A percentile compares a stretch with the other conserved stretches of the same genome.
Evolutionary conservation across 192 early-diverging fungal species (phyloP).

Genomic region (Martensiomyces pterosporus): DNA sequence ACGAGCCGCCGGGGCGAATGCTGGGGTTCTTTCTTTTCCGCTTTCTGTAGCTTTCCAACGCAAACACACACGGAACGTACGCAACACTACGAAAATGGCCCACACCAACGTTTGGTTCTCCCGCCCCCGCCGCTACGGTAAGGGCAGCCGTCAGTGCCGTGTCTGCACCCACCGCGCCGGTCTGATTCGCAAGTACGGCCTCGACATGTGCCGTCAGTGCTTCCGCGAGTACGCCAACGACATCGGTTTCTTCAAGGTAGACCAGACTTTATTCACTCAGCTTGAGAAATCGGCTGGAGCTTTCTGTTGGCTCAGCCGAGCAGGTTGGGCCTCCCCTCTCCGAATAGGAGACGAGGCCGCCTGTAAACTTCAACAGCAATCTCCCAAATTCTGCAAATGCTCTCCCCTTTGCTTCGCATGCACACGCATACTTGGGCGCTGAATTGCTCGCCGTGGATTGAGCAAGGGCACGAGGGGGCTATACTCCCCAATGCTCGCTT

Average conservation of each 20-base stretch:
- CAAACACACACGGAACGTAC: slow-evolving; percentile 14
- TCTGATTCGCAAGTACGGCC: slow-evolving; percentile 99
- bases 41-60: slow-evolving; percentile 3
- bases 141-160: slow-evolving; percentile 98
- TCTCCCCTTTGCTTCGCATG: no score
- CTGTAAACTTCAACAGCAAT: background rate
- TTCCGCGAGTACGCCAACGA: slow-evolving; percentile 98
- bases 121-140: slow-evolving; percentile 93
- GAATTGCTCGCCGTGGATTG: no score
- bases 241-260: slow-evolving; percentile 99
- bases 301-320: background rate
- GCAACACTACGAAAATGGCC: slow-evolving; percentile 72
- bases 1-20: slow-evolving; percentile 4
- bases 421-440: no score
- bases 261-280: background rate
- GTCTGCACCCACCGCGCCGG: slow-evolving; percentile 99
- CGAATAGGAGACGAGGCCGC: background rate
- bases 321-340: background rate
- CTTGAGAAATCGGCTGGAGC: background rate
- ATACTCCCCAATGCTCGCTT: no score
- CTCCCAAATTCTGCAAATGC: slow-evolving; percentile 1
- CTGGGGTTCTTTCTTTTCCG: slow-evolving; percentile 24
- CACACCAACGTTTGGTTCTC: slow-evolving; percentile 98
- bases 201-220: slow-evolving; percentile 99
- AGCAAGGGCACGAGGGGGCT: no score